Percentiles rank a stretch among this genome's conserved stretches.
Evolutionary conservation across 23 red algal genomes (phyloP).

Genomic region (Porphyridium purpureum): DNA sequence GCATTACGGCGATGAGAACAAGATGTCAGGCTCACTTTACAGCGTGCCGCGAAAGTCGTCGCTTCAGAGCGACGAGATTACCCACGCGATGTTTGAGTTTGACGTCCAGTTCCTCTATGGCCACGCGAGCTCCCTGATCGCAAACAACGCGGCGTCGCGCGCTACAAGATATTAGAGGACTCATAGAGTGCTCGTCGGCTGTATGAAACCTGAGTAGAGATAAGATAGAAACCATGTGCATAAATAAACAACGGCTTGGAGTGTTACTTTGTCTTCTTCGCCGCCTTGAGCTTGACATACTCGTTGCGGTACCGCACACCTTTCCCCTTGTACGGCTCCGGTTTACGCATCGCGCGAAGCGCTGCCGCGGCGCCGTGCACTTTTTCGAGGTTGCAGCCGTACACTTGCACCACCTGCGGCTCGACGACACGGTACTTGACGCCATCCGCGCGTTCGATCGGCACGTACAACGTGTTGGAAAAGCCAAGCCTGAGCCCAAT

Average conservation of each 20-base stretch:
- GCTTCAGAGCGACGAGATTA: too few species aligned
- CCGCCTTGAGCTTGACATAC: constrained; percentile 32
- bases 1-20: too few species aligned
- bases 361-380: constrained; percentile 43
- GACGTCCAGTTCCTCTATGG: too few species aligned
- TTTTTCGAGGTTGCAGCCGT: constrained; percentile 31
- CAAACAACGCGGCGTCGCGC: too few species aligned
- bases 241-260: background rate
- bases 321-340: constrained; percentile 83
- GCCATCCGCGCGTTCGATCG: constrained; percentile 4
- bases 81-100: too few species aligned
- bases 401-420: constrained; percentile 41
- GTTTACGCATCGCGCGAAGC: constrained; percentile 26
- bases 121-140: too few species aligned
- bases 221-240: too few species aligned
- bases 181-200: too few species aligned
- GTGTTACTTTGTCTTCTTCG: constrained; percentile 39
- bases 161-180: too few species aligned
- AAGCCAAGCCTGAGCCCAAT: constrained; percentile 40
- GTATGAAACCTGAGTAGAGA: too few species aligned
- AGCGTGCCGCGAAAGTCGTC: too few species aligned
- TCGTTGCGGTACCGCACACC: constrained; percentile 58
- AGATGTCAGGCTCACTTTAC: too few species aligned
- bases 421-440: constrained; percentile 33
- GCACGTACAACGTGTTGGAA: constrained; percentile 24